A percentile compares a stretch with the other conserved stretches of the same genome.
phyloP scores from a whole-genome alignment of 2,329 filamentous ascomycete species.

The Fusarium marasasianum region DNA sequence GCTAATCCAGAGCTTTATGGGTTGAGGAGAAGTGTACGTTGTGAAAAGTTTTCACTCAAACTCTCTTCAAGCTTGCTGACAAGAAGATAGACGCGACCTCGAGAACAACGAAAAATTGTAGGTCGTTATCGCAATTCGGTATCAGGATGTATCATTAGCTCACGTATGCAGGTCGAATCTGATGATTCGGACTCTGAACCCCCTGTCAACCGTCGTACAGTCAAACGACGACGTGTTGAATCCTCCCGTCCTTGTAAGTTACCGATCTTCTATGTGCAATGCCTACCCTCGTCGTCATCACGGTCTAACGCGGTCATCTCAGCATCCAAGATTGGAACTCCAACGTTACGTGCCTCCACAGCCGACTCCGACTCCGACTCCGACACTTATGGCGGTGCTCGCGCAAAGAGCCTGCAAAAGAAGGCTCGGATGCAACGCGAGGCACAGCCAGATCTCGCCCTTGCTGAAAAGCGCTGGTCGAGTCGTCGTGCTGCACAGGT shows the following conservation, averaged over 20 bases:
- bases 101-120: conserved; percentile 67
- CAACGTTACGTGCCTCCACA: conserved; percentile 61
- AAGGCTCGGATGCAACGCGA: conserved; percentile 80
- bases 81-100: conserved; percentile 61
- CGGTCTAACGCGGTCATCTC: conserved; percentile 23
- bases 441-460: conserved; percentile 71
- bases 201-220: conserved; percentile 64
- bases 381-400: conserved; percentile 81
- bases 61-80: conserved; percentile 45
- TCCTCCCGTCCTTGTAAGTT: conserved; percentile 70
- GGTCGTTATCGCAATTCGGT: conserved; percentile 40
- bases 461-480: conserved; percentile 90
- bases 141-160: conserved; percentile 15
- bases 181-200: conserved; percentile 77
- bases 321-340: conserved; percentile 71
- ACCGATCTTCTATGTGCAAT: background rate
- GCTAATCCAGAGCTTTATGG: conserved; percentile 96
- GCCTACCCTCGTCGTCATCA: conserved; percentile 1
- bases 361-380: conserved; percentile 76
- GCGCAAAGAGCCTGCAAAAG: conserved; percentile 74
- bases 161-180: conserved; percentile 56
- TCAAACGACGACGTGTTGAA: conserved; percentile 75
- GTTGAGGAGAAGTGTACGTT: conserved; percentile 85
- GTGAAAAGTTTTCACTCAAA: conserved; percentile 36
- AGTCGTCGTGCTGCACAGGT: conserved; percentile 83